These are phyloP conservation scores for Gynochthodes officinalis DNA, from an alignment of 257 asterid genomes.

Conservation along the genomic window DNA sequence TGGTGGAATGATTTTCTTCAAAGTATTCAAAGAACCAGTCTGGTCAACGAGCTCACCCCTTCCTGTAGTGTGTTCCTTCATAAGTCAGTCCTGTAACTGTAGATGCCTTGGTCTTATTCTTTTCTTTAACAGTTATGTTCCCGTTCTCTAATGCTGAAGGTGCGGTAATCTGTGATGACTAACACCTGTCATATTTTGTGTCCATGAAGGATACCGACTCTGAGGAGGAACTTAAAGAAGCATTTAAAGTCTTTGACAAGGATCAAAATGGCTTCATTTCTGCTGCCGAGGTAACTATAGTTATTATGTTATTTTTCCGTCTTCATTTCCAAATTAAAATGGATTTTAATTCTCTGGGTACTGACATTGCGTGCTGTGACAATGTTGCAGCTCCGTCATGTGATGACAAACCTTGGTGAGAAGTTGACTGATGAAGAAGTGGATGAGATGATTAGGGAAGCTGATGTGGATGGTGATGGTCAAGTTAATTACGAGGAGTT, in stretches of 20 bases:
- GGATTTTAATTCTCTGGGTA: background rate
- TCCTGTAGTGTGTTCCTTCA: background rate
- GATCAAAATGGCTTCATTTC: conserved; percentile 61
- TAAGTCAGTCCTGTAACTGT: background rate
- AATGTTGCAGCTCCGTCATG: conserved; percentile 47
- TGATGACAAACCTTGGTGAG: conserved; percentile 61
- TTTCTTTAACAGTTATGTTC: background rate
- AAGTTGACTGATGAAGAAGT: conserved; percentile 58
- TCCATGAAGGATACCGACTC: conserved; percentile 55
- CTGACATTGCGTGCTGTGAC: background rate
- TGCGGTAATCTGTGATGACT: background rate
- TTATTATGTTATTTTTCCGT: background rate
- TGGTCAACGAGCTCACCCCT: background rate
- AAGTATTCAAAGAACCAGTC: background rate
- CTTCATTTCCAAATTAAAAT: background rate
- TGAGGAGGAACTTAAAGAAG: conserved; percentile 55
- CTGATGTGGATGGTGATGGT: conserved; percentile 58
- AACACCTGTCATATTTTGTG: conserved; percentile 5
- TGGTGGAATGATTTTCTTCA: background rate
- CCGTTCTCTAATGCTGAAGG: background rate
- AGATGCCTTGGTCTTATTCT: background rate
- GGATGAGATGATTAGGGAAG: conserved; percentile 56
- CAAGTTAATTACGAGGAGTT: conserved; percentile 53
- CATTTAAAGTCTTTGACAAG: conserved; percentile 59
- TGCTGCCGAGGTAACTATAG: conserved; percentile 48